These are phyloP conservation scores for Fusarium nisikadoi DNA, from an alignment of 2,329 filamentous ascomycete species.

Conservation along the genomic window DNA sequence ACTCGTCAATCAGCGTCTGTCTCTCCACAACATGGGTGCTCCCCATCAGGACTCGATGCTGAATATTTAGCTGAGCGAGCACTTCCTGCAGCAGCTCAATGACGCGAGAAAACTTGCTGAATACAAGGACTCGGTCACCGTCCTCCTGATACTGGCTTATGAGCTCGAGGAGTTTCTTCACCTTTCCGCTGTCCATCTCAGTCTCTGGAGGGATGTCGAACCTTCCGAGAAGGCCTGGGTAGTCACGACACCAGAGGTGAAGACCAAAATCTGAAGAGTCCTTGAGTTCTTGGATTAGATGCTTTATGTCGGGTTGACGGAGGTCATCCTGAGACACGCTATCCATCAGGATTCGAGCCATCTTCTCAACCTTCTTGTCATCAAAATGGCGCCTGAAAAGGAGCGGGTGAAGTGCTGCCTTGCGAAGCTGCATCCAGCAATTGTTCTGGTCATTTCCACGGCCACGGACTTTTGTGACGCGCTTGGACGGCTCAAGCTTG, in stretches of 20 bases:
- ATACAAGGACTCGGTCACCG: slow-evolving; percentile 88
- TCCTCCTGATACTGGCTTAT: slow-evolving; percentile 78
- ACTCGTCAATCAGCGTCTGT: slow-evolving; percentile 88
- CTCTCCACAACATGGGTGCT: slow-evolving; percentile 83
- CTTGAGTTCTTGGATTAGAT: slow-evolving; percentile 66
- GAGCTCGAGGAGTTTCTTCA: slow-evolving; percentile 81
- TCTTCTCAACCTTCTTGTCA: slow-evolving; percentile 78
- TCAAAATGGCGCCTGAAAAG: slow-evolving; percentile 86
- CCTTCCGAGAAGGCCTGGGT: slow-evolving; percentile 59
- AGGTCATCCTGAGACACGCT: slow-evolving; percentile 69
- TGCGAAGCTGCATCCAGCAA: slow-evolving; percentile 88
- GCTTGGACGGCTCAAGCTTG: slow-evolving; percentile 67
- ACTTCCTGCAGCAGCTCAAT: slow-evolving; percentile 91
- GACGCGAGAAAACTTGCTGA: slow-evolving; percentile 92
- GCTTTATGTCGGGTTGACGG: slow-evolving; percentile 61
- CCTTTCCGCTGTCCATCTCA: slow-evolving; percentile 79
- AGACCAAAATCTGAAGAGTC: slow-evolving; percentile 72
- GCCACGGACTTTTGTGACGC: slow-evolving; percentile 59
- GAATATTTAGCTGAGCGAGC: slow-evolving; percentile 76
- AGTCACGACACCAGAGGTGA: slow-evolving; percentile 73
- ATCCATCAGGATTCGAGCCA: slow-evolving; percentile 80
- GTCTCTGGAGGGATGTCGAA: slow-evolving; percentile 65
- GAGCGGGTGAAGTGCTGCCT: slow-evolving; percentile 91
- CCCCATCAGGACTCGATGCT: slow-evolving; percentile 88
- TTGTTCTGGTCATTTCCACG: slow-evolving; percentile 70